Evolutionary conservation across 441 rosid genomes (phyloP), one percentile per base, ranked within the genome.

Genomic region (Macaranga tanarius): DNA sequence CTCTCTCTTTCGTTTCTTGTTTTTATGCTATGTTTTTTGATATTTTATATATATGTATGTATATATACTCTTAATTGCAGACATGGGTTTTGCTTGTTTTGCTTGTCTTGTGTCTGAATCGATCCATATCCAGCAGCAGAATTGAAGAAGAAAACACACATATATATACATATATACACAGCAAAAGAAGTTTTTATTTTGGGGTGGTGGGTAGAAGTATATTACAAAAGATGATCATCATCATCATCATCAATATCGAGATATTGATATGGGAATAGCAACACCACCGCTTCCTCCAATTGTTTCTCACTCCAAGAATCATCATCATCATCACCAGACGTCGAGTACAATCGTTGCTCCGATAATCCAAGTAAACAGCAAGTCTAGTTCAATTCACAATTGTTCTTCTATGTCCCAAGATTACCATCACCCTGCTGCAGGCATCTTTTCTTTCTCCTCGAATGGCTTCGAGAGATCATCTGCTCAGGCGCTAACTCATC

Each of bases 331-430:
- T 5, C 40, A 22, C 6, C 62, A 42, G n/a, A n/a, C n/a, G 9
- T 3, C 40, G 65, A 50, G 54, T 52, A 52, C 56, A 5, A 23
- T 19, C 19, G 42, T 40, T 54, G 20, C 28, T 70, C 22, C 65
- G 26, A 61, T 68, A 31, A 60, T 72, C 19, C 70, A 74, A 67
- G 56, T 52, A 52, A 61, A 64, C 16, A 2, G 28, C 25, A 1
- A 72, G 74, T 73, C 75, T 67, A 80, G 67, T 74, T 70, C 69
- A 44, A 7, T 74, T 20, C 2, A 72, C 20, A 26, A 38, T 42
- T 34, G 74, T 77, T 51, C 31, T 82, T 89, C 99, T 81, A 94
- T 94, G 97, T 94, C 99, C 81, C 95, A 90, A 75, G 87, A 85
- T 62, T 83, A 86, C 62, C 95, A 89, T 67, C 89, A 86, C 52